Evolutionary conservation across 768 basidiomycete species (phyloP).

Genomic region (Mycena leptocephala): DNA sequence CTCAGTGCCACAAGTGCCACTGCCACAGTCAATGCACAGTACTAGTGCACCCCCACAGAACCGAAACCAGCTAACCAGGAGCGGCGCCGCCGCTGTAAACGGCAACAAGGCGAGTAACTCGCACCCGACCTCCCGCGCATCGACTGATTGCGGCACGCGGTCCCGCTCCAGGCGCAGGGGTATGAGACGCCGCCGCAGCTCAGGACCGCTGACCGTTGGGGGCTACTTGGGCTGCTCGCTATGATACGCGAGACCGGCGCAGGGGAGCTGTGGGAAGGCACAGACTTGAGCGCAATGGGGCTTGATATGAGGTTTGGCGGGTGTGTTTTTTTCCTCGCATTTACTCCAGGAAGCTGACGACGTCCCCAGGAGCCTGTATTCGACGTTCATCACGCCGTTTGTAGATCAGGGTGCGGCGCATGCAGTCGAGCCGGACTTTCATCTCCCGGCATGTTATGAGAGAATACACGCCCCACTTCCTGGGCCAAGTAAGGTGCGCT

Average conservation of each 20-base stretch:
- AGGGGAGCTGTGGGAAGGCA: conserved; percentile 89
- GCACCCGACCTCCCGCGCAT: no score
- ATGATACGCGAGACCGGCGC: conserved; percentile 88
- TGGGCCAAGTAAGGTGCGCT: conserved; percentile 83
- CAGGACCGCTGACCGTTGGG: conserved; percentile 96
- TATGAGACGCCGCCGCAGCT: conserved; percentile 95
- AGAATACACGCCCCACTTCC: conserved; percentile 92
- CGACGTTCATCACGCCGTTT: conserved; percentile 97
- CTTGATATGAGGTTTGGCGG: conserved; percentile 89
- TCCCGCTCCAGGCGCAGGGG: no score
- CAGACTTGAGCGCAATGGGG: conserved; percentile 93
- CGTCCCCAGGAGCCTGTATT: conserved; percentile 92
- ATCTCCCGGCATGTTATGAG: conserved; percentile 89
- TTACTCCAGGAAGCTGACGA: no score
- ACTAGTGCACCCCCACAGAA: no score
- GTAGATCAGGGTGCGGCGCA: conserved; percentile 90
- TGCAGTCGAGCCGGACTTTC: conserved; percentile 93
- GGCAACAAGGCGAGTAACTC: no score
- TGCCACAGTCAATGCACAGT: no score
- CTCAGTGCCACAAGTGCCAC: no score
- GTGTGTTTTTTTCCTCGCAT: no score
- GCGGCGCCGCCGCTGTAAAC: no score
- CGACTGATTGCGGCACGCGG: no score
- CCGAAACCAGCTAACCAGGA: no score
- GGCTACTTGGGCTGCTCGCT: conserved; percentile 87